Evolutionary conservation across 1,284 basidiomycete species (phyloP), one percentile per base, ranked within the genome.

Genomic region (Pseudozyma tsukubaensis): DNA sequence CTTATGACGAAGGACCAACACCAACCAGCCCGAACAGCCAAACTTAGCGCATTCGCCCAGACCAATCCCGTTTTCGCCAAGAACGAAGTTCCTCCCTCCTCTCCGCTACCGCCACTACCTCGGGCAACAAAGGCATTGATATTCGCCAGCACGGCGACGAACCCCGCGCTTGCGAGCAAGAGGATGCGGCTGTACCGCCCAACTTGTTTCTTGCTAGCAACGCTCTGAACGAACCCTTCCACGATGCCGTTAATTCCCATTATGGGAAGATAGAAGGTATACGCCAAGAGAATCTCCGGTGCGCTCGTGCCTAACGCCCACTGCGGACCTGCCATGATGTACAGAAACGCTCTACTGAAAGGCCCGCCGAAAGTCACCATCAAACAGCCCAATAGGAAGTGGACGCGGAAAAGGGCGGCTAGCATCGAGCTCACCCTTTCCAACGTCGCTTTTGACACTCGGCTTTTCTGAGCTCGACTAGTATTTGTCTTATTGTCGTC

Each of bases 181-280:
- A 84, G 58, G 40, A 81, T 61, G 1, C 52, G 24, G 37, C 67
- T 77, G 59, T 83, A 84, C 36, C 48, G 32, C 19, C 40, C 16
- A 6, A 84, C 63, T 24, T 76, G 63, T 3, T 13, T 3, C 21
- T 62, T 47, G 12, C 54, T 50, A 3, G 81, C 82, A 0, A 72
- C 73, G 3, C 72, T 66, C 59, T 83, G 80, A 3, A 84, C 54
- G 44, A 82, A 84, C 9, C 77, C 83, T 50, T 84, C 83, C 9
- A 77, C 69, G 9, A 83, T 44, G 13, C 83, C 83, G 47, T 83
- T 83, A 43, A 83, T 44, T 11, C 78, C 83, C 77, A 83, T 79
- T 54, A 82, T 71, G 42, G 81, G 80, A 3, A 84, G 36, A 39
- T 83, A 83, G 42, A 59, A 70, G 16, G 74, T 72, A 53, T 84